These are phyloP conservation scores for Phytophthora syringae DNA, from an alignment of 352 stramenopile species.

Conservation along the genomic window DNA sequence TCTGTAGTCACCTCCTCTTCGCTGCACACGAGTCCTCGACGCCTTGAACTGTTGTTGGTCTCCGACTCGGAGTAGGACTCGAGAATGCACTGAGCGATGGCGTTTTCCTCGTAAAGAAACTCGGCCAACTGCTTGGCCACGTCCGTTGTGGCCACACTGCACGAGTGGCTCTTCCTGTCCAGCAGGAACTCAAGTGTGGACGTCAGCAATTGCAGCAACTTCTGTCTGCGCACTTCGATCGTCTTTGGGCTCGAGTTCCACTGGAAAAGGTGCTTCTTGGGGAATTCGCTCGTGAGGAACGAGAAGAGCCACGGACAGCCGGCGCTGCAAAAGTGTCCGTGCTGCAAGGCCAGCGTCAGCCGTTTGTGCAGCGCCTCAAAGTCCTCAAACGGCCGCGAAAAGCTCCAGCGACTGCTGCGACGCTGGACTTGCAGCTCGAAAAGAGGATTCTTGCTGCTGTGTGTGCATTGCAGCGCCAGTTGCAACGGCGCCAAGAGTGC, in stretches of 20 bases:
- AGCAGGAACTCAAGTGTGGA: constrained; percentile 35
- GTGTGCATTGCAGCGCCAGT: constrained; percentile 20
- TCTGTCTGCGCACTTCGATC: constrained; percentile 17
- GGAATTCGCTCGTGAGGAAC: constrained; percentile 37
- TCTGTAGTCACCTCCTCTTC: constrained; percentile 9
- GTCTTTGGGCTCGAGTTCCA: constrained; percentile 20
- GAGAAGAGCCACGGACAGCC: constrained; percentile 39
- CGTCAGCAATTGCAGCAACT: constrained; percentile 26
- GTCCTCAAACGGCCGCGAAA: constrained; percentile 26
- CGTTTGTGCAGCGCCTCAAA: constrained; percentile 32
- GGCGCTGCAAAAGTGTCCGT: constrained; percentile 43
- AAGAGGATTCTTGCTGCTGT: constrained; percentile 11
- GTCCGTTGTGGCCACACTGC: constrained; percentile 23
- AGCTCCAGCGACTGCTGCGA: constrained; percentile 23
- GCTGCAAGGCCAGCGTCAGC: constrained; percentile 29
- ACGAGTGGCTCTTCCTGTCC: constrained; percentile 36
- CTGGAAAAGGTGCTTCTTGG: constrained; percentile 41
- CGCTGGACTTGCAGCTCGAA: constrained; percentile 38
- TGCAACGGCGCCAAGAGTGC: constrained; percentile 31
- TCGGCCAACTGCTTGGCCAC: constrained; percentile 34
- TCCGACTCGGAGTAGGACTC: constrained; percentile 24
- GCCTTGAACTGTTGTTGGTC: constrained; percentile 10
- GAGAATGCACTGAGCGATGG: constrained; percentile 24
- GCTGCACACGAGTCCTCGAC: not conserved
- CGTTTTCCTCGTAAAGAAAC: constrained; percentile 34